Percentiles rank a stretch among this genome's conserved stretches.
These are phyloP conservation scores for Fusarium sulawesiense DNA, from an alignment of 2,329 filamentous ascomycete species.

Conservation along the genomic window DNA sequence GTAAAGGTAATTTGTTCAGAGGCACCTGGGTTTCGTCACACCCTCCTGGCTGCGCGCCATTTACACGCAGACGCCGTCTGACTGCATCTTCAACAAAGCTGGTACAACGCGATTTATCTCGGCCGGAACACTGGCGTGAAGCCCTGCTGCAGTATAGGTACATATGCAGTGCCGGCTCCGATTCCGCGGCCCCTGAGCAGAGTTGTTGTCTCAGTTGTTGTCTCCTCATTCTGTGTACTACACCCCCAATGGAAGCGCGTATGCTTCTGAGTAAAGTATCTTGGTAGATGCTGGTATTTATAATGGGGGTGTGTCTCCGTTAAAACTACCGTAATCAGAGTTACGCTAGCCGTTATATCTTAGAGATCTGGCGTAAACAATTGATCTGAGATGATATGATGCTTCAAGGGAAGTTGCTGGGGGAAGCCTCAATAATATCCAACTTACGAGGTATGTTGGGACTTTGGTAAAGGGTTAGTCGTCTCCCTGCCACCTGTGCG, in stretches of 20 bases:
- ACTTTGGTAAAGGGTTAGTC: background rate
- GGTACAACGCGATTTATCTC: constrained; percentile 35
- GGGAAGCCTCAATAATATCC: background rate
- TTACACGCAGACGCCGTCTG: constrained; percentile 23
- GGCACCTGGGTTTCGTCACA: constrained; percentile 11
- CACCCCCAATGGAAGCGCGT: background rate
- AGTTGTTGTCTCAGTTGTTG: constrained; percentile 36
- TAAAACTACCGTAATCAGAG: background rate
- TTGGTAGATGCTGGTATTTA: background rate
- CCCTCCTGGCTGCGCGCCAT: constrained; percentile 21
- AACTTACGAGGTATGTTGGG: background rate
- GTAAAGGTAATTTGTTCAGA: background rate
- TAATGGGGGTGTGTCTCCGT: background rate
- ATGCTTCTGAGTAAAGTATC: background rate
- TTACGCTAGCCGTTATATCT: background rate
- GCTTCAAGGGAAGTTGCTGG: background rate
- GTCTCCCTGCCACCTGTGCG: background rate
- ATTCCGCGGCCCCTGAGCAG: constrained; percentile 21
- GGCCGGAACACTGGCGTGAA: constrained; percentile 24
- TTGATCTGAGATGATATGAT: background rate
- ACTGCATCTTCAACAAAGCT: constrained; percentile 26
- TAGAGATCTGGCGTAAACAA: background rate
- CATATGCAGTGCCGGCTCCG: constrained; percentile 23
- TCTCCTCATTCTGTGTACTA: constrained; percentile 5
- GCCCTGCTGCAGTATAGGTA: constrained; percentile 12